phyloP scores from a whole-genome alignment of 345 rosid species.

The Ailanthus altissimus region DNA sequence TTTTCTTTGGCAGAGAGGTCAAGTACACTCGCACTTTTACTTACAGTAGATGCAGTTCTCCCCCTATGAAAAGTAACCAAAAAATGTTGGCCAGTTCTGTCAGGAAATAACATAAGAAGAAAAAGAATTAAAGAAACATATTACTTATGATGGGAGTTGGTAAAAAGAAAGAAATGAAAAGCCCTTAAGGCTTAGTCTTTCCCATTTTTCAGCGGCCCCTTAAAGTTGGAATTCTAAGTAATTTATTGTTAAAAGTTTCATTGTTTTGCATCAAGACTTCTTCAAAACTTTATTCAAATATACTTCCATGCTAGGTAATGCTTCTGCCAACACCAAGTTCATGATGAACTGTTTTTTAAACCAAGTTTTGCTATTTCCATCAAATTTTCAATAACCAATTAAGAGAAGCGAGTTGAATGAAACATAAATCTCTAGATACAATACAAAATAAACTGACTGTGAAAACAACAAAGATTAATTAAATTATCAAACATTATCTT shows the following conservation, averaged over 20 bases:
- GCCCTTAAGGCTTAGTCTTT: no score
- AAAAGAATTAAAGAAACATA: not conserved
- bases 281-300: not conserved
- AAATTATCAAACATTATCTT: not conserved
- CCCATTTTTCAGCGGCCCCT: not conserved
- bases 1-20: conserved; percentile 68
- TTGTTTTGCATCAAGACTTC: not conserved
- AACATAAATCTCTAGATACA: not conserved
- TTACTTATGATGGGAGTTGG: not conserved
- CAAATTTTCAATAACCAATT: not conserved
- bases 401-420: not conserved
- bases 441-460: not conserved
- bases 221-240: not conserved
- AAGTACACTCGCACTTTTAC: conserved; percentile 75
- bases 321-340: not conserved
- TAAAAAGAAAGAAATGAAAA: not conserved
- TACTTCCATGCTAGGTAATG: not conserved
- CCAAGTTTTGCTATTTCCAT: not conserved
- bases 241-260: not conserved
- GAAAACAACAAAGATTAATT: not conserved
- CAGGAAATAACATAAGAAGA: not conserved
- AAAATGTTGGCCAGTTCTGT: no score
- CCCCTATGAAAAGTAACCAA: conserved; percentile 35
- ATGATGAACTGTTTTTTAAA: not conserved
- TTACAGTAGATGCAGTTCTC: conserved; percentile 48